phyloP scores from a whole-genome alignment of 1,284 basidiomycete species.

The Fomitopsis palustris region DNA sequence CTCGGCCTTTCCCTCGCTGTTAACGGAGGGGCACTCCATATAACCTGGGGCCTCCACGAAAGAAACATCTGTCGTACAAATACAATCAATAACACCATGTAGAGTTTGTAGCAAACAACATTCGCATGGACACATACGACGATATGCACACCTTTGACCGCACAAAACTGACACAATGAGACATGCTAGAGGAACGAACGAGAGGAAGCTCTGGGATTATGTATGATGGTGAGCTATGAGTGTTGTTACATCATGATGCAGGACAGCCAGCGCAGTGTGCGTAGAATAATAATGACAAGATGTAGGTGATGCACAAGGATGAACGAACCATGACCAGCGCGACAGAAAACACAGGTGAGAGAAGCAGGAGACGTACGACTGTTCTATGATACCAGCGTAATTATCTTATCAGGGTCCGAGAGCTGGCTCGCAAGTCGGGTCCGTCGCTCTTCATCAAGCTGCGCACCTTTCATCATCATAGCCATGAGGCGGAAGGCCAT shows the following conservation, averaged over 20 bases:
- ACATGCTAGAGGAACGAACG: neutral
- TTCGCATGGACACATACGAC: too few species aligned
- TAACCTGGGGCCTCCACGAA: too few species aligned
- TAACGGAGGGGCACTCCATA: too few species aligned
- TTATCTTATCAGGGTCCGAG: constrained; percentile 23
- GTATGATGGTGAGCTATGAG: neutral
- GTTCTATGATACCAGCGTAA: neutral
- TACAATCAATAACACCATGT: too few species aligned
- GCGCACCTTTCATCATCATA: constrained; percentile 65
- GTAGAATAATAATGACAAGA: neutral
- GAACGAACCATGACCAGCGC: constrained; percentile 1
- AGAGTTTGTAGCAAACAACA: too few species aligned
- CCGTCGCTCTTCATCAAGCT: constrained; percentile 48
- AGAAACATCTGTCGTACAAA: too few species aligned
- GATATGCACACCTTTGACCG: too few species aligned
- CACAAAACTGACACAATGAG: neutral
- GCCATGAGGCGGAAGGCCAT: constrained; percentile 80
- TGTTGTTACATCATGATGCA: constrained; percentile 1
- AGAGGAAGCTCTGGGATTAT: neutral
- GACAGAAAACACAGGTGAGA: neutral
- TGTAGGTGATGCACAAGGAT: neutral
- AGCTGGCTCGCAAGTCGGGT: constrained; percentile 56
- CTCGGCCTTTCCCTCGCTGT: too few species aligned
- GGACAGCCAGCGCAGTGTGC: constrained; percentile 1
- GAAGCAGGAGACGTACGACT: constrained; percentile 2